Evolutionary conservation across 2,329 filamentous ascomycete genomes (phyloP).

Genomic region (Chalara sp.): DNA sequence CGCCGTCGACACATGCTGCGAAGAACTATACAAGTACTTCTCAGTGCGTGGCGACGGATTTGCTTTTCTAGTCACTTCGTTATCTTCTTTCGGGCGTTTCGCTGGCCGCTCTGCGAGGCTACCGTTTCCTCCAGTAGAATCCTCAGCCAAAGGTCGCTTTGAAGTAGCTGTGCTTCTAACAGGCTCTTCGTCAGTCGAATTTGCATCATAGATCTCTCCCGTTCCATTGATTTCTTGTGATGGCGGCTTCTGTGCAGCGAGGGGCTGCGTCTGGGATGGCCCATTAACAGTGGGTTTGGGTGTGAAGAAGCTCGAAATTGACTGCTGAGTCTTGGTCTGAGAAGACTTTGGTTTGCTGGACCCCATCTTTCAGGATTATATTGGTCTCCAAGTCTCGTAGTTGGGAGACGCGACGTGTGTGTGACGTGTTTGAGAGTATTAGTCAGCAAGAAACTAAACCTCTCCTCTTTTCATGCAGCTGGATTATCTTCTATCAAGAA

Average conservation of each 20-base stretch:
- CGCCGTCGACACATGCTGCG: constrained; percentile 23
- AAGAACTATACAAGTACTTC: constrained; percentile 43
- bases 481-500: no score
- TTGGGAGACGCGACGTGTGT: no score
- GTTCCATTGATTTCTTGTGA: constrained; percentile 10
- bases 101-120: constrained; percentile 27
- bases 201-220: constrained; percentile 21
- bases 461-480: no score
- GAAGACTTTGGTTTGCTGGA: constrained; percentile 15
- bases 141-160: constrained; percentile 47
- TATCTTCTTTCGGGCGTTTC: constrained; percentile 40
- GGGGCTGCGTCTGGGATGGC: constrained; percentile 1
- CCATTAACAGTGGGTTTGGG: constrained; percentile 39
- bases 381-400: no score
- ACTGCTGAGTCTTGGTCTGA: constrained; percentile 55
- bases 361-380: constrained; percentile 12
- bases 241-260: constrained; percentile 11
- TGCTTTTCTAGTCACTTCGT: constrained; percentile 28
- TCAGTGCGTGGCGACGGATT: constrained; percentile 37
- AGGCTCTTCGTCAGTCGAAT: constrained; percentile 18
- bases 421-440: no score
- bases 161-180: constrained; percentile 16
- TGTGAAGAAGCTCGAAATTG: constrained; percentile 81
- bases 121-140: constrained; percentile 38
- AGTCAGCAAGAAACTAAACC: no score